Conservation (phyloP, 768 basidiomycete species). For the Psilocybe azurescens region DNA sequence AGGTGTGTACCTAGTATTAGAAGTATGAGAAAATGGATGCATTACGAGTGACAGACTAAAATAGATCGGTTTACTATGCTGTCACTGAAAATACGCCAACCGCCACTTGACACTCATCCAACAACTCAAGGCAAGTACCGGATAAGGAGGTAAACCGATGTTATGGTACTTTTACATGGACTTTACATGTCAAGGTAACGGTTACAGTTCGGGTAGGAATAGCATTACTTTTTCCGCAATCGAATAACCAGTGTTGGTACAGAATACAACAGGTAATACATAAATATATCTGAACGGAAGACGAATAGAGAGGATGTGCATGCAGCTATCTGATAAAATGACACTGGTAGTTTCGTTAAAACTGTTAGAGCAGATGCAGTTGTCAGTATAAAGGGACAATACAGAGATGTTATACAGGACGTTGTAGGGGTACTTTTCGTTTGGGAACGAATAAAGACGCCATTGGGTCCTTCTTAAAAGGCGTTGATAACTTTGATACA, state of each 20-base stretch:
- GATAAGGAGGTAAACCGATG: constrained; percentile 18
- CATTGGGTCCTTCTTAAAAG: constrained; percentile 69
- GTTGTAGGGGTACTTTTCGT: constrained; percentile 66
- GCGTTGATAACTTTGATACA: constrained; percentile 37
- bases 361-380: not conserved
- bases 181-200: constrained; percentile 12
- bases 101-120: not conserved
- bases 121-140: constrained; percentile 1
- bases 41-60: constrained; percentile 6
- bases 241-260: constrained; percentile 12
- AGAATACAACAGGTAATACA: constrained; percentile 12
- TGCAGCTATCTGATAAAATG: constrained; percentile 27
- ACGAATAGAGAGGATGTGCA: not conserved
- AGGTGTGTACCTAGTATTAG: not conserved
- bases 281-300: constrained; percentile 7
- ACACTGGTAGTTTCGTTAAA: not conserved
- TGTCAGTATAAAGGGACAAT: constrained; percentile 8
- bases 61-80: constrained; percentile 1
- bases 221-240: constrained; percentile 18
- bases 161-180: constrained; percentile 22
- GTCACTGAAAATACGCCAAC: constrained; percentile 6
- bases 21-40: constrained; percentile 19
- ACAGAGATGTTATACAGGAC: constrained; percentile 36
- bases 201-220: constrained; percentile 20
- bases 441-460: constrained; percentile 74